These are phyloP conservation scores for Kodamaea sagamina DNA, from an alignment of 805 yeast genomes.

Conservation along the genomic window DNA sequence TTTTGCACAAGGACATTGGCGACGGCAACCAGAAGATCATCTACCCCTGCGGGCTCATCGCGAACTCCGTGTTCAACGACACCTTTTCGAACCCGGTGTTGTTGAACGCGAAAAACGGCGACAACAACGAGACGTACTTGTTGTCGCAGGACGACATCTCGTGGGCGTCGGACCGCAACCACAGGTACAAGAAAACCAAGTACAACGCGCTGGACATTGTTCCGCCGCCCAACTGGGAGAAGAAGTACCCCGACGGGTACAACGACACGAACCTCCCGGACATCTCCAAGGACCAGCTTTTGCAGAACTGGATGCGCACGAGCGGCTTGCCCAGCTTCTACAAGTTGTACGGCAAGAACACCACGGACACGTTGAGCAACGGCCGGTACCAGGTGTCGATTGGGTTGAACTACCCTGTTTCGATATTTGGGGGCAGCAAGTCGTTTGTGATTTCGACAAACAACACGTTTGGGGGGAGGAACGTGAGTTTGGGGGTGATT, in stretches of 20 bases:
- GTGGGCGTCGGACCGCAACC: constrained; percentile 75
- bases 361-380: constrained; percentile 49
- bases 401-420: constrained; percentile 78
- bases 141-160: constrained; percentile 66
- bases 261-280: constrained; percentile 80
- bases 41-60: constrained; percentile 95
- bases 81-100: constrained; percentile 60
- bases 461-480: constrained; percentile 84
- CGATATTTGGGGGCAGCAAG: constrained; percentile 86
- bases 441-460: constrained; percentile 78
- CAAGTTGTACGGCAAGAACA: constrained; percentile 79
- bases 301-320: constrained; percentile 98
- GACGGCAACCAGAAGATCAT: constrained; percentile 39
- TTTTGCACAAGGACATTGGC: constrained; percentile 24
- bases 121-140: constrained; percentile 44
- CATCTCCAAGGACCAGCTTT: constrained; percentile 71
- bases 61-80: constrained; percentile 91
- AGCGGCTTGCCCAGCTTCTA: constrained; percentile 90
- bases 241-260: constrained; percentile 82
- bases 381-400: constrained; percentile 75
- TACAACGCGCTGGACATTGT: constrained; percentile 71
- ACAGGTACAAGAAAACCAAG: constrained; percentile 67
- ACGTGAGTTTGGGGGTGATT: constrained; percentile 79
- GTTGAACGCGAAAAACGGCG: constrained; percentile 46
- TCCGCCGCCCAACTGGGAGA: constrained; percentile 93